Base-by-base conservation (phyloP, 352 stramenopile genomes). In the Phytophthora cryptogea region DNA sequence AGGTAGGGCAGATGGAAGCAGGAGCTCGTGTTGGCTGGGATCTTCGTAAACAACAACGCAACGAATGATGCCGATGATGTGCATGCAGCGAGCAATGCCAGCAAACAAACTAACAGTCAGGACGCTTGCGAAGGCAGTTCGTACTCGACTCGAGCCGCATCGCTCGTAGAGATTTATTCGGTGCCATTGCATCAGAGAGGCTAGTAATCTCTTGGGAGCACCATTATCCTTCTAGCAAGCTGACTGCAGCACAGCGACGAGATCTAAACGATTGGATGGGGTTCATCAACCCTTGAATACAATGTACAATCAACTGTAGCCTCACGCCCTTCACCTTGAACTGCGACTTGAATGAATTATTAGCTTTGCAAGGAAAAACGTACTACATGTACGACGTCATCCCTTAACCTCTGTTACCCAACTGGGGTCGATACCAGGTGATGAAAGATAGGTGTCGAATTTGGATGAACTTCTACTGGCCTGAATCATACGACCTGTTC, bases 281-380 rank as follows among this genome's bases (percentile, higher is more conserved):
- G 28, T 43, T 6, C 9, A 5, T 5, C 30, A 30, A 30, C 14
- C 32, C 32, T 26, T 54, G 37, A 40, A n/a, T n/a, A n/a, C n/a
- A n/a, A n/a, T n/a, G 46, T 8, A 32, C 36, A 62, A 60, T 53
- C 28, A 20, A 61, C 36, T 30, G 27, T 67, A 56, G 42, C 59
- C 23, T 62, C 52, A 67, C 59, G 44, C 33, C 33, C 7, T 41
- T 42, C 31, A 56, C 37, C 59, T 62, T 63, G 59, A 62, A 66
- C 43, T 56, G 23, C 39, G 6, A 35, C 28, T 54, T 66, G 41
- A 50, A 62, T 39, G 33, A 7, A 31, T 44, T 27, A n/a, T 49
- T 45, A 42, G 35, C 36, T 60, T 65, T 45, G 42, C 40, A 23
- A 23, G 20, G 2, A 23, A 23, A 23, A 23, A 23, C 2, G 33